phyloP scores from a whole-genome alignment of 176 grass and related monocot species.

The Eleusine indica region DNA sequence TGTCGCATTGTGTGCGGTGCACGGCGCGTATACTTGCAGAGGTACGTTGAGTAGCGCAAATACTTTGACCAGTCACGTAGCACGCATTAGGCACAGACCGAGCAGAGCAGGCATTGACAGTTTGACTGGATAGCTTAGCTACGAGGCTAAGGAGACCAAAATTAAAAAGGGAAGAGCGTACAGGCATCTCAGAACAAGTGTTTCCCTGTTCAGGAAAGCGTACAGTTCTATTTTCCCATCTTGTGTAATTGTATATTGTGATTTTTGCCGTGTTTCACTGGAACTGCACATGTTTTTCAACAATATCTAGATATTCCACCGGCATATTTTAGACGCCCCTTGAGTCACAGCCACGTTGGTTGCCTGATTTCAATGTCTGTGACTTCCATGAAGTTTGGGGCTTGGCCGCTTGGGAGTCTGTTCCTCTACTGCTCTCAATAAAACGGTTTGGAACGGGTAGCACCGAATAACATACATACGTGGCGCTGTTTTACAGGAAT shows the following conservation, averaged over 20 bases:
- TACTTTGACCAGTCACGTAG: conserved; percentile 19
- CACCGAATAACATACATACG: background rate
- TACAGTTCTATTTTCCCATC: background rate
- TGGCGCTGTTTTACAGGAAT: background rate
- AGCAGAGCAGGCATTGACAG: background rate
- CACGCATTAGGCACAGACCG: background rate
- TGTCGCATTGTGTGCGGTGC: background rate
- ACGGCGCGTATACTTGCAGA: conserved; percentile 1
- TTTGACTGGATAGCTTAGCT: conserved; percentile 16
- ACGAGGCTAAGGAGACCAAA: background rate
- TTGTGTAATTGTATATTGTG: background rate
- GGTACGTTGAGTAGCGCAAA: conserved; percentile 27
- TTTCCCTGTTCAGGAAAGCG: background rate
- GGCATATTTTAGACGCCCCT: conserved; percentile 23
- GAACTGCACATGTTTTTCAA: conserved; percentile 46
- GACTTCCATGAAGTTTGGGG: conserved; percentile 49
- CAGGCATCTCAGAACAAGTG: background rate
- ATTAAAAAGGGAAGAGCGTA: background rate
- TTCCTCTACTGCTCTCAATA: background rate
- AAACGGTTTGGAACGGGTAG: background rate
- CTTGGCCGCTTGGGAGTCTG: conserved; percentile 11
- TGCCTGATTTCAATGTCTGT: background rate
- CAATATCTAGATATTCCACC: background rate
- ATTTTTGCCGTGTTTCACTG: conserved; percentile 35
- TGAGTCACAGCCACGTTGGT: conserved; percentile 9